phyloP scores from a whole-genome alignment of 2,329 filamentous ascomycete genomes.

The Aspergillus melleus region DNA sequence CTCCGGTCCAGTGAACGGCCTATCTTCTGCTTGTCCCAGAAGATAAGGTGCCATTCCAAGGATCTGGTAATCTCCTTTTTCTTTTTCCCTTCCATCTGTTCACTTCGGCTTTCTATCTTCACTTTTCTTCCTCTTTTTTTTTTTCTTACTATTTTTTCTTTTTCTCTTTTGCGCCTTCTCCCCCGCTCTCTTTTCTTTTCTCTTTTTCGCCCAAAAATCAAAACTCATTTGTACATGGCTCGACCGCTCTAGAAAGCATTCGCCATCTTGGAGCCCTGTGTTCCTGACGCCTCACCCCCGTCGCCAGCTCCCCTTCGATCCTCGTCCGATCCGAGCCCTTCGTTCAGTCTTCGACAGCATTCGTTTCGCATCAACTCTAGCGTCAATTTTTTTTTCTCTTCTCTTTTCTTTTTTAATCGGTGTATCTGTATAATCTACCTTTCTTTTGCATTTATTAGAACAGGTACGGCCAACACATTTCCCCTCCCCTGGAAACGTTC shows the following conservation, averaged over 20 bases:
- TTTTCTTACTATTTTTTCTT: neutral
- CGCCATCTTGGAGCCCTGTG: conserved; percentile 28
- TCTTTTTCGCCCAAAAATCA: conserved; percentile 16
- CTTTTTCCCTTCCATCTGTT: conserved; percentile 14
- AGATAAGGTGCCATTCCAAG: conserved; percentile 29
- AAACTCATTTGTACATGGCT: conserved; percentile 31
- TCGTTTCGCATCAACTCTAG: conserved; percentile 22
- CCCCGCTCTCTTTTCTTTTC: conserved; percentile 8
- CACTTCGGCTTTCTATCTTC: conserved; percentile 3
- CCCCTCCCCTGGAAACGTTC: conserved; percentile 9
- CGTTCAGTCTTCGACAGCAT: conserved; percentile 25
- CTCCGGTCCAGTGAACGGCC: conserved; percentile 26
- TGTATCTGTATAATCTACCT: conserved; percentile 34
- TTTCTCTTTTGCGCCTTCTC: conserved; percentile 6
- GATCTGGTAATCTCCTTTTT: conserved; percentile 27
- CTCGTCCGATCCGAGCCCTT: conserved; percentile 29
- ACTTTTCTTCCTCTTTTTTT: conserved; percentile 6
- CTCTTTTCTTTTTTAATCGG: conserved; percentile 23
- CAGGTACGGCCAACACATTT: conserved; percentile 25
- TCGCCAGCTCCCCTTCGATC: conserved; percentile 26
- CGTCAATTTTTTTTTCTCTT: neutral
- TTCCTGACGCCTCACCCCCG: conserved; percentile 27
- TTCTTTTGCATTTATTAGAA: conserved; percentile 29
- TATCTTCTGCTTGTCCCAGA: conserved; percentile 29
- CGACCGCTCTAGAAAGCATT: conserved; percentile 27